Percentiles rank a stretch among this genome's conserved stretches.
Conservation (phyloP, 768 basidiomycete species). For the Boletales sp. region DNA sequence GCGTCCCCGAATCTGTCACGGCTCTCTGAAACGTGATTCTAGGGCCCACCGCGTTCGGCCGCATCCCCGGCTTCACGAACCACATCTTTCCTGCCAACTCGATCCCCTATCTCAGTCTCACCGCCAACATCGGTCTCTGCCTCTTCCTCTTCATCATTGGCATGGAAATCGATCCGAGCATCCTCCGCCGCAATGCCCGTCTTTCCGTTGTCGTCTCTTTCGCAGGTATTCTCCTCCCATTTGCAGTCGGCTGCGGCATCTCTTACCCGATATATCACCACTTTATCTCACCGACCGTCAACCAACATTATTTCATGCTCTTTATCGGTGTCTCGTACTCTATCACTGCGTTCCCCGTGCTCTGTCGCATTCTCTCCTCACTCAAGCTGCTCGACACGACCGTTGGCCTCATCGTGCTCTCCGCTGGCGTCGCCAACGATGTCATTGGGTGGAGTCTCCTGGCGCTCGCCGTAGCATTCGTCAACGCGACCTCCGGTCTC, state of each 20-base stretch:
- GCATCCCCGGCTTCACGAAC: conserved; percentile 83
- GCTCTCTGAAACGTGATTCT: conserved; percentile 38
- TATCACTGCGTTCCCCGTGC: conserved; percentile 84
- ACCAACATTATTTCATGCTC: conserved; percentile 88
- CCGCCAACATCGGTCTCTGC: conserved; percentile 85
- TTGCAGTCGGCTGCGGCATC: conserved; percentile 77
- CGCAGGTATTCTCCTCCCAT: conserved; percentile 83
- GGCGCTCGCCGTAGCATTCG: conserved; percentile 87
- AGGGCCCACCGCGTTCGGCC: conserved; percentile 60
- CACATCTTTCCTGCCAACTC: conserved; percentile 80
- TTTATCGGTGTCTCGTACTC: conserved; percentile 91
- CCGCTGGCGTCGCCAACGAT: conserved; percentile 89
- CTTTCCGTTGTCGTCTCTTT: conserved; percentile 66
- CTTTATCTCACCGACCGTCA: conserved; percentile 59
- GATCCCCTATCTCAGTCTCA: conserved; percentile 73
- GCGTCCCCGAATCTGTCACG: conserved; percentile 25
- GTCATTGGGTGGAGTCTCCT: conserved; percentile 88
- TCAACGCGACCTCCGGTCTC: conserved; percentile 80
- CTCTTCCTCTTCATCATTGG: conserved; percentile 94
- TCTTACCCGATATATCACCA: conserved; percentile 70
- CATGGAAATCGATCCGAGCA: conserved; percentile 77
- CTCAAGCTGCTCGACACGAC: conserved; percentile 88
- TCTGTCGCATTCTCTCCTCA: conserved; percentile 87
- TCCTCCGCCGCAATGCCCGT: conserved; percentile 76
- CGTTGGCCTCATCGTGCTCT: conserved; percentile 89